Base-by-base conservation (phyloP, 1,139 yeast genomes). In the Kurtzmaniella quercitrusa region DNA sequence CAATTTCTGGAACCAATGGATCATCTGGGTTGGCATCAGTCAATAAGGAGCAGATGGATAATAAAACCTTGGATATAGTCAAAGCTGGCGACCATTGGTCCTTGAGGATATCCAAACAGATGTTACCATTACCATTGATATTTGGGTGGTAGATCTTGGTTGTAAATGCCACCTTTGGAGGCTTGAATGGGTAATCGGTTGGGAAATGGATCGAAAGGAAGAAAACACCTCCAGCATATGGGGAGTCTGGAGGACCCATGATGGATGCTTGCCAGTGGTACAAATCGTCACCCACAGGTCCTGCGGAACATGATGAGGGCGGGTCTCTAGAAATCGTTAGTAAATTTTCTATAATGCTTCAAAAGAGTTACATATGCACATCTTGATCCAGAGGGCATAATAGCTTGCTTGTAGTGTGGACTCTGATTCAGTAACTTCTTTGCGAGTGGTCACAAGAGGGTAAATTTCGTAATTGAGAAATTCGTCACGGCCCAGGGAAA, bases 1-100 rank as follows among this genome's bases (percentile, higher is more conserved):
- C 98, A 58, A 93, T 93, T 70, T 93, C 98, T 21, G 98, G 98
- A 39, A 93, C 99, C 63, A 94, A 81, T 47, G 98, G 98, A 74
- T 93, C 98, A 66, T 93, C 98, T 26, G 98, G 98, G 62, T 93
- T 93, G 43, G 98, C 98, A 66, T 93, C 98, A 37, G 98, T 93
- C 62, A 88, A 78, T 68, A 88, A 75, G 21, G 96, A 88, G 63
- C 95, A 88, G 61, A 88, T 88, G 41, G 95, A 87, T 57, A 88
- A 76, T 56, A 88, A 77, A 40, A 88, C 95, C 72, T 88, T 88
- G 32, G 96, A 87, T 54, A 88, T 85, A 47, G 96, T 87, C 57
- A 87, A 74, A 34, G 95, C 95, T 33, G 95, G 95, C 32, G 95
- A 86, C 95, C 95, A 86, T 65, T 86, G 91, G 59, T 86, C 95